Evolutionary conservation across 2,329 filamentous ascomycete genomes (phyloP).

Genomic region (Phymatotrichopsis omnivora): DNA sequence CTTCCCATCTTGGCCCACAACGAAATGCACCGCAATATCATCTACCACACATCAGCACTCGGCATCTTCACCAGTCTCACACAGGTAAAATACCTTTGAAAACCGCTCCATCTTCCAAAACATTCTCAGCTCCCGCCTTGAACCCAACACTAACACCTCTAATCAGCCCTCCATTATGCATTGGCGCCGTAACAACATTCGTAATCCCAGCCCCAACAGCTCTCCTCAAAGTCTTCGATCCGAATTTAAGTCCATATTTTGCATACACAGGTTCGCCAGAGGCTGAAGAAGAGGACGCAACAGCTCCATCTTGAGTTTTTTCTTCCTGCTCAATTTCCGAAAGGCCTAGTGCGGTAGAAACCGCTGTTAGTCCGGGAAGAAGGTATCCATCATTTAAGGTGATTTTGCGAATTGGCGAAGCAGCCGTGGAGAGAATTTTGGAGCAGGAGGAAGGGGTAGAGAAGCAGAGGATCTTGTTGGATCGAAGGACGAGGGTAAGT

Average conservation of each 20-base stretch:
- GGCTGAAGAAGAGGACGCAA: constrained; percentile 32
- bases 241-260: constrained; percentile 46
- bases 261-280: constrained; percentile 35
- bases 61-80: neutral
- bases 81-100: constrained; percentile 33
- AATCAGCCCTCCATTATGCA: constrained; percentile 40
- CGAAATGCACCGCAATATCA: constrained; percentile 48
- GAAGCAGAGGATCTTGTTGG: constrained; percentile 39
- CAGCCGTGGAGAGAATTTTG: constrained; percentile 29
- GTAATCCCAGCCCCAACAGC: constrained; percentile 50
- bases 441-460: constrained; percentile 32
- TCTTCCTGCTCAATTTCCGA: constrained; percentile 41
- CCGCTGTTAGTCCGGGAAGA: constrained; percentile 42
- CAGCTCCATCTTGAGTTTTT: constrained; percentile 41
- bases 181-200: constrained; percentile 48
- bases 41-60: constrained; percentile 24
- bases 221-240: constrained; percentile 46
- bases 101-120: constrained; percentile 43
- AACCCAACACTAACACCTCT: constrained; percentile 52
- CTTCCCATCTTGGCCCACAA: constrained; percentile 36
- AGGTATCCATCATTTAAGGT: constrained; percentile 41
- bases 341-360: constrained; percentile 43
- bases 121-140: constrained; percentile 42
- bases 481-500: constrained; percentile 37
- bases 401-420: constrained; percentile 30